Evolutionary conservation across 225 moss, liverwort and hornwort species (phyloP).

Genomic region (Physcomitrium patens): DNA sequence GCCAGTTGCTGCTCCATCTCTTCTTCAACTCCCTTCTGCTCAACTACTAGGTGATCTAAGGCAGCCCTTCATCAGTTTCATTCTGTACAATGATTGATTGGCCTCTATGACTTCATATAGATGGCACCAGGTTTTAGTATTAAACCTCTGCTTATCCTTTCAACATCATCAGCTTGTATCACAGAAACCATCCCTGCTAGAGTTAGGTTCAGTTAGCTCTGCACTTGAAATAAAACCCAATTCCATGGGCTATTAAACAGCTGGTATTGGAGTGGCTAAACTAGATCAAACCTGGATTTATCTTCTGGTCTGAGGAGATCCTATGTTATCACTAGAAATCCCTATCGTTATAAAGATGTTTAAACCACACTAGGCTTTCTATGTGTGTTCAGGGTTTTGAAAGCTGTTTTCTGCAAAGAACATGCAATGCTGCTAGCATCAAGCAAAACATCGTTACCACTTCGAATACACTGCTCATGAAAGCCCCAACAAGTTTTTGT

Average conservation of each 20-base stretch:
- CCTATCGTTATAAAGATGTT: background rate
- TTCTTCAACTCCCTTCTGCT: constrained; percentile 20
- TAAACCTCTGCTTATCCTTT: background rate
- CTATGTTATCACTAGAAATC: background rate
- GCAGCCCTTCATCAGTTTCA: constrained; percentile 32
- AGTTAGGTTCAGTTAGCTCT: constrained; percentile 32
- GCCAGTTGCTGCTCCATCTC: constrained; percentile 33
- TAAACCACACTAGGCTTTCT: constrained; percentile 5
- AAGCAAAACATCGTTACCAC: constrained; percentile 10
- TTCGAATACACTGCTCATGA: constrained; percentile 15
- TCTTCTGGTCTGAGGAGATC: background rate
- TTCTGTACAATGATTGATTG: background rate
- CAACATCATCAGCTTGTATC: constrained; percentile 40
- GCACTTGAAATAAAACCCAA: background rate
- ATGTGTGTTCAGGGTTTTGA: too few species aligned
- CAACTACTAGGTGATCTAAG: constrained; percentile 23
- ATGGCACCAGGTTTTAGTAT: too few species aligned
- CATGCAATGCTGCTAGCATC: background rate
- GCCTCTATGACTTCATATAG: too few species aligned
- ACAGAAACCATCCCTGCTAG: constrained; percentile 50
- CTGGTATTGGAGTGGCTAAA: background rate
- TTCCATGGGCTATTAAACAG: background rate
- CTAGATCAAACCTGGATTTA: background rate
- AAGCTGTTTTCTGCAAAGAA: background rate
- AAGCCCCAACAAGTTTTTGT: background rate